phyloP scores from a whole-genome alignment of 768 basidiomycete genomes.

The Mycena filopes region DNA sequence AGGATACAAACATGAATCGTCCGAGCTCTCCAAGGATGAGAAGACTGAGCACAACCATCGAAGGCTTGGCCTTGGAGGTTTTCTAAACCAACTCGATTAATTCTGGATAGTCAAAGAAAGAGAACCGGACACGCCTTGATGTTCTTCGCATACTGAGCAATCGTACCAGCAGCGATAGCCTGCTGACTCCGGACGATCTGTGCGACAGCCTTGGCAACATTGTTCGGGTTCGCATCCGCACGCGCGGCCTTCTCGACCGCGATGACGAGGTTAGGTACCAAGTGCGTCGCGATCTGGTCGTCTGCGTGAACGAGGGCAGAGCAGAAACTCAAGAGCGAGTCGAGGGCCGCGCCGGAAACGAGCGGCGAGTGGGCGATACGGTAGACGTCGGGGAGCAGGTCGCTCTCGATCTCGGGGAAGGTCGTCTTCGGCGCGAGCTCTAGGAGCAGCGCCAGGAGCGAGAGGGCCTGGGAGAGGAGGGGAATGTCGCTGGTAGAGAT shows the following conservation, averaged over 20 bases:
- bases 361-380: slow-evolving; percentile 81
- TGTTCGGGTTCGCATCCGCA: slow-evolving; percentile 65
- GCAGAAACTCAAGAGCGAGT: slow-evolving; percentile 87
- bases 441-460: slow-evolving; percentile 73
- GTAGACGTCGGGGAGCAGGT: slow-evolving; percentile 73
- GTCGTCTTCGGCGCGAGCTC: slow-evolving; percentile 72
- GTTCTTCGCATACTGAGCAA: slow-evolving; percentile 85
- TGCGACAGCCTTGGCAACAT: slow-evolving; percentile 88
- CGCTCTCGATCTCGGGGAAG: slow-evolving; percentile 82
- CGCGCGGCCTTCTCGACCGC: slow-evolving; percentile 73
- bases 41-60: slow-evolving; percentile 82
- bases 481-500: slow-evolving; percentile 81
- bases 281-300: slow-evolving; percentile 80
- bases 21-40: slow-evolving; percentile 94
- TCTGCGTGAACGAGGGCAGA: slow-evolving; percentile 85
- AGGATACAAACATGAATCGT: slow-evolving; percentile 76
- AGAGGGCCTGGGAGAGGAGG: slow-evolving; percentile 77
- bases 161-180: slow-evolving; percentile 80
- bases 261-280: slow-evolving; percentile 80
- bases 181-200: slow-evolving; percentile 80
- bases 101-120: neutral
- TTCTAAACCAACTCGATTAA: slow-evolving; percentile 42
- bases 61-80: slow-evolving; percentile 70
- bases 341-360: slow-evolving; percentile 80
- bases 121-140: slow-evolving; percentile 67